A percentile compares a stretch with the other conserved stretches of the same genome.
phyloP scores from a whole-genome alignment of 305 asterid species.

The Solanum hybrid region DNA sequence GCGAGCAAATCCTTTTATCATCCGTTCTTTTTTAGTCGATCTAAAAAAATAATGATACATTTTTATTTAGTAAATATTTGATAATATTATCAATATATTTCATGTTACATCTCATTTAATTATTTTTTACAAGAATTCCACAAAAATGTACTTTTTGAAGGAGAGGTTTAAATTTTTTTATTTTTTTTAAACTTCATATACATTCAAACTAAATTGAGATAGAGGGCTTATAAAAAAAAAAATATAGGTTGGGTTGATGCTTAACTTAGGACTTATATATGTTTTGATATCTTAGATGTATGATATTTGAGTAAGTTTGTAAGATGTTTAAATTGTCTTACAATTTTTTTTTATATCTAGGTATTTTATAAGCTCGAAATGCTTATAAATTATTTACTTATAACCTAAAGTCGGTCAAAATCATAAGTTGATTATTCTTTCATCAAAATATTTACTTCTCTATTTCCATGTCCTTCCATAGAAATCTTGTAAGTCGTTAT shows the following conservation, averaged over 20 bases:
- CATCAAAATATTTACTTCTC: neutral
- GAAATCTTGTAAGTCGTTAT: neutral
- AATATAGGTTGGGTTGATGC: neutral
- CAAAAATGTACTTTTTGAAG: neutral
- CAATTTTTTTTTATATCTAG: neutral
- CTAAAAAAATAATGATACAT: neutral
- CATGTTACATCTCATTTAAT: too few species aligned
- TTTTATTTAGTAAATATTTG: too few species aligned
- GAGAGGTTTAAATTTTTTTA: too few species aligned
- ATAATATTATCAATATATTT: too few species aligned
- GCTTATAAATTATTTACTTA: neutral
- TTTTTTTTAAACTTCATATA: too few species aligned
- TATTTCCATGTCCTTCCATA: neutral
- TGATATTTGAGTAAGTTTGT: neutral
- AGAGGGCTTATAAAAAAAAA: neutral
- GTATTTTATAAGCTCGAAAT: neutral
- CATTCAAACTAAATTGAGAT: neutral
- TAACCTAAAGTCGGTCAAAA: too few species aligned
- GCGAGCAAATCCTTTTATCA: neutral
- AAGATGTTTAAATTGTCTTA: neutral
- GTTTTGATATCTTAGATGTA: neutral
- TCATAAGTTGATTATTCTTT: too few species aligned
- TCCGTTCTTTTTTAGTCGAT: too few species aligned
- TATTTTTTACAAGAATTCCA: too few species aligned
- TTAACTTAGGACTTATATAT: neutral